phyloP scores from a whole-genome alignment of 192 early-diverging fungal species.

The Dissophora ornata region DNA sequence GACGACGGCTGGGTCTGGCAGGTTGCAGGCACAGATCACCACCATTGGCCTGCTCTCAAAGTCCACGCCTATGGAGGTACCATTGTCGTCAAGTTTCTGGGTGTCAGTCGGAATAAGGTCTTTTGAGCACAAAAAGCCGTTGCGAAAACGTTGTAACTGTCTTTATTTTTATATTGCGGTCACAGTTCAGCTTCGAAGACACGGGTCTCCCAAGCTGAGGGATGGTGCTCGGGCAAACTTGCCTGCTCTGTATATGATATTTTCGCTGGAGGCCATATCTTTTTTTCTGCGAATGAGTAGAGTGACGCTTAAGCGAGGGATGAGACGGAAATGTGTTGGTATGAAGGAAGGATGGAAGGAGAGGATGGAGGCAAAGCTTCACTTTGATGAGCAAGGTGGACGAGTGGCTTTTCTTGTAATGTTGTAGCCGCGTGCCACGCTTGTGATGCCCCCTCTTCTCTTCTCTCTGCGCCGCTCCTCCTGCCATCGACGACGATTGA shows the following conservation, averaged over 20 bases:
- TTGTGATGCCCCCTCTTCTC: too few species aligned
- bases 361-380: too few species aligned
- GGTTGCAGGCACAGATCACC: slow-evolving; percentile 82
- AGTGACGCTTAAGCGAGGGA: neutral
- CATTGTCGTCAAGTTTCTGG: neutral
- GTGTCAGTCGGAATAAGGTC: neutral
- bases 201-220: too few species aligned
- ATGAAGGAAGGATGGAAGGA: neutral
- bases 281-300: too few species aligned
- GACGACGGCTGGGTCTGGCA: slow-evolving; percentile 85
- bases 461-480: too few species aligned
- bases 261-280: slow-evolving; percentile 50
- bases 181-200: neutral
- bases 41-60: slow-evolving; percentile 85
- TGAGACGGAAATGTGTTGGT: neutral
- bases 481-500: too few species aligned
- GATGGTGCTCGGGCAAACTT: slow-evolving; percentile 4
- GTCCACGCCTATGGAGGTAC: slow-evolving; percentile 76
- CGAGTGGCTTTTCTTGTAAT: too few species aligned
- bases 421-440: too few species aligned
- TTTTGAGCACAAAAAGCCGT: too few species aligned
- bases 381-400: too few species aligned
- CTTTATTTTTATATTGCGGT: neutral
- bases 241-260: slow-evolving; percentile 55
- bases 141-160: too few species aligned